Conservation (phyloP, 2,329 filamentous ascomycete genomes). For the Graphilbum sp. region DNA sequence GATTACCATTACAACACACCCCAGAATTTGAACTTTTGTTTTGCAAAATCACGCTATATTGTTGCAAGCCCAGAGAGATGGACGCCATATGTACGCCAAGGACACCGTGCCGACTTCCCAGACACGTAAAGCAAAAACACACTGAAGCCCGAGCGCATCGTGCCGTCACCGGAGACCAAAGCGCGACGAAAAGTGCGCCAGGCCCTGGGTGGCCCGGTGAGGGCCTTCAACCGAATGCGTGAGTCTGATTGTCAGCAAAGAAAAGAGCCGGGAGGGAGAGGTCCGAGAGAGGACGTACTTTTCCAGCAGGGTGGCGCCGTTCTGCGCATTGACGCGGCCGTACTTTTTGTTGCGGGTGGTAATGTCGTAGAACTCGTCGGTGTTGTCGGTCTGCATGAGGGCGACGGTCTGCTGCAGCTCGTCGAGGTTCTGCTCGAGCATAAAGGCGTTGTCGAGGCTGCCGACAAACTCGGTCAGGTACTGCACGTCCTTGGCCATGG, state of each 20-base stretch:
- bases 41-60: too few relatives aligned
- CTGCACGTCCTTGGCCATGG: slow-evolving; percentile 66
- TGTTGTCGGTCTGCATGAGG: slow-evolving; percentile 72
- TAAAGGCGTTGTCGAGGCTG: slow-evolving; percentile 66
- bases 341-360: slow-evolving; percentile 85
- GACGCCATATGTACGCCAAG: too few relatives aligned
- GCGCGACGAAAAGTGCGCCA: slow-evolving; percentile 57
- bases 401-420: slow-evolving; percentile 87
- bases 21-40: not conserved
- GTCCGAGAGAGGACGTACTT: slow-evolving; percentile 42
- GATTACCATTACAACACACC: not conserved
- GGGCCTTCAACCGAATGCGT: slow-evolving; percentile 45
- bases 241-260: slow-evolving; percentile 31
- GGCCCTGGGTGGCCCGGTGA: slow-evolving; percentile 43
- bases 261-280: not conserved
- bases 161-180: slow-evolving; percentile 50
- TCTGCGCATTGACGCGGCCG: slow-evolving; percentile 77
- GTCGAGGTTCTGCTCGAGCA: slow-evolving; percentile 75
- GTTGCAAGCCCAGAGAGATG: too few relatives aligned
- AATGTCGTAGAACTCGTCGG: slow-evolving; percentile 95
- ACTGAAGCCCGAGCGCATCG: too few relatives aligned
- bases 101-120: too few relatives aligned
- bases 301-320: slow-evolving; percentile 77
- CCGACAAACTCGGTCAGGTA: slow-evolving; percentile 79
- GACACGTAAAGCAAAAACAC: too few relatives aligned